These are phyloP conservation scores for Penicillium sp. DNA, from an alignment of 2,329 filamentous ascomycete genomes.

Conservation along the genomic window DNA sequence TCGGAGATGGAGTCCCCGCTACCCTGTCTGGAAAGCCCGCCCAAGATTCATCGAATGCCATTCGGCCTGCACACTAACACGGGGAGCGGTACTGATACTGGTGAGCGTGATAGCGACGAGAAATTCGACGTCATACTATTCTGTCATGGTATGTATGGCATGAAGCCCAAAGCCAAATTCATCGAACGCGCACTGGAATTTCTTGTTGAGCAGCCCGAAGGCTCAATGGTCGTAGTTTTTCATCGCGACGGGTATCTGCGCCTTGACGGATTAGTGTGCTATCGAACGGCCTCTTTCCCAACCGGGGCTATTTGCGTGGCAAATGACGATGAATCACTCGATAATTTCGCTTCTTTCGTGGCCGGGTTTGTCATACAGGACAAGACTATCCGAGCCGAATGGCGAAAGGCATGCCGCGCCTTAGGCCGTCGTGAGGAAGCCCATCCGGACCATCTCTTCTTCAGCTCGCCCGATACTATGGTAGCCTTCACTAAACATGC, in stretches of 20 bases:
- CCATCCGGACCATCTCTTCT: slow-evolving; percentile 44
- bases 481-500: slow-evolving; percentile 51
- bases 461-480: slow-evolving; percentile 54
- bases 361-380: slow-evolving; percentile 46
- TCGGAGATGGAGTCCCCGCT: slow-evolving; percentile 25
- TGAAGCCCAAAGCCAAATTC: slow-evolving; percentile 50
- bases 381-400: slow-evolving; percentile 37
- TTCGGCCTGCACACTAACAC: slow-evolving; percentile 22
- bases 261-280: slow-evolving; percentile 51
- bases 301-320: slow-evolving; percentile 45
- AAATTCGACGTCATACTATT: slow-evolving; percentile 60
- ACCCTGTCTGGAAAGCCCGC: slow-evolving; percentile 7
- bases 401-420: slow-evolving; percentile 55
- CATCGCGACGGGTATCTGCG: slow-evolving; percentile 51
- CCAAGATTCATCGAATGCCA: slow-evolving; percentile 6
- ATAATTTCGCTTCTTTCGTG: slow-evolving; percentile 56
- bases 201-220: slow-evolving; percentile 41
- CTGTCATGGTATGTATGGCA: slow-evolving; percentile 65
- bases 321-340: slow-evolving; percentile 48
- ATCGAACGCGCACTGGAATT: slow-evolving; percentile 51
- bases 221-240: slow-evolving; percentile 55
- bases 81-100: slow-evolving; percentile 3
- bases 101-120: slow-evolving; percentile 20
- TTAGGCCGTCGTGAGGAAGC: slow-evolving; percentile 44
- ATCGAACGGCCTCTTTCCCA: slow-evolving; percentile 50